Evolutionary conservation across 148 eudicot genomes (phyloP), one percentile per base, ranked within the genome.

Genomic region (Polygonum maritimum): DNA sequence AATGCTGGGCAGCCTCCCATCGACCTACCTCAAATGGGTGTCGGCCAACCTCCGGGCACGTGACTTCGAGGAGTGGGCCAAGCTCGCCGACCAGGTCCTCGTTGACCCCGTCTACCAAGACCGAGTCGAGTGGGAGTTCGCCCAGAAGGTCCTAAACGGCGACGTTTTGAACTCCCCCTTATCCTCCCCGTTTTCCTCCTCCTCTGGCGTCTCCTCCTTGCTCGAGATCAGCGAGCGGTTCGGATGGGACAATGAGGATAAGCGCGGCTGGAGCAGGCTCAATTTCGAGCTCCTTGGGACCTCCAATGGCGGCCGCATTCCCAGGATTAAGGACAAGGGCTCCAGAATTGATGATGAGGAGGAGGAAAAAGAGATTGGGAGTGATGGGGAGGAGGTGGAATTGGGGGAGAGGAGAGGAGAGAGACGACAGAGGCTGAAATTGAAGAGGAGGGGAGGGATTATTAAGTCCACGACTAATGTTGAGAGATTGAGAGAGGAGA

Each of bases 211-310:
- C 1, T 47, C 78, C 13, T 62, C 67, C 14, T 44, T 91, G 83
- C 49, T 83, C 26, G 94, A 87, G 48, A 73, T 91, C 3, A 87
- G 92, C 73, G 83, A 85, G 79, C 81, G 91, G 79, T 91, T 91
- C 51, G 97, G 96, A 5, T 91, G 98, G 98, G 94, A 93, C 75
- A 87, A 87, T 47, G 91, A 88, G 21, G 97, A 93, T 71, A 87
- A 82, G 71, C 7, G 19, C 15, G 97, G 88, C 5, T 91, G 98
- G 98, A 79, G 85, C 40, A 82, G 55, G 87, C 51, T 91, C 71
- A 83, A 89, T 76, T 87, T 88, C 60, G 82, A 48, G 77, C 83
- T 87, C 11, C 89, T 94, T 6, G 98, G 98, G 69, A 94, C 97
- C 0, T 91, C 97, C 4, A 86, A 79, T 60, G 92, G 92, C 0